Conservation (phyloP, 345 rosid species). For the Euclidium syriacum region DNA sequence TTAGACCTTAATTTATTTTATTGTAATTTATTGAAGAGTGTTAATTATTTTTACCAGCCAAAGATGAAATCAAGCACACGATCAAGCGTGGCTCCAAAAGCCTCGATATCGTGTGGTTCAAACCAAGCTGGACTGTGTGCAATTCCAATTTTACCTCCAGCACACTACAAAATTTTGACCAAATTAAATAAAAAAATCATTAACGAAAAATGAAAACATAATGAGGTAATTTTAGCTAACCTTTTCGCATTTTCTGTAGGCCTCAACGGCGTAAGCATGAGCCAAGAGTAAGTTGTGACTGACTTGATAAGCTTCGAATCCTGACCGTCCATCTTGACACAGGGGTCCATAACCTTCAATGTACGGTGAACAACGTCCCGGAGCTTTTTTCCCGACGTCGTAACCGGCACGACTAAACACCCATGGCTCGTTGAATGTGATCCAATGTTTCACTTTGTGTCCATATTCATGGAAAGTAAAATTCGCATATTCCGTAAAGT, state of each 20-base stretch:
- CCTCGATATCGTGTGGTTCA: conserved; percentile 20
- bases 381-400: conserved; percentile 29
- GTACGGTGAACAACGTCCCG: conserved; percentile 33
- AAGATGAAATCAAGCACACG: conserved; percentile 31
- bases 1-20: background rate
- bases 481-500: conserved; percentile 26
- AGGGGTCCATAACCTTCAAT: background rate
- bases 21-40: background rate
- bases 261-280: conserved; percentile 20
- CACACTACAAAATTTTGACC: conserved; percentile 9
- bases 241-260: conserved; percentile 21
- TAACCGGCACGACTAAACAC: conserved; percentile 33
- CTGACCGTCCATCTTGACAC: conserved; percentile 31
- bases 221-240: background rate
- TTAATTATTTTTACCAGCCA: conserved; percentile 24
- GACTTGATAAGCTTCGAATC: conserved; percentile 31
- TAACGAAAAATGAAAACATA: background rate
- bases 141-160: conserved; percentile 31
- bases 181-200: background rate
- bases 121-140: conserved; percentile 36
- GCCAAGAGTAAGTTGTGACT: conserved; percentile 26
- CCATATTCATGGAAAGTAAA: conserved; percentile 32
- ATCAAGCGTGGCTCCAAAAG: conserved; percentile 19
- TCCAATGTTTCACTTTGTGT: conserved; percentile 26
- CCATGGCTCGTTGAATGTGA: conserved; percentile 35